phyloP scores from a whole-genome alignment of 2,329 filamentous ascomycete genomes.

The Chrysoporthe austroafricana region DNA sequence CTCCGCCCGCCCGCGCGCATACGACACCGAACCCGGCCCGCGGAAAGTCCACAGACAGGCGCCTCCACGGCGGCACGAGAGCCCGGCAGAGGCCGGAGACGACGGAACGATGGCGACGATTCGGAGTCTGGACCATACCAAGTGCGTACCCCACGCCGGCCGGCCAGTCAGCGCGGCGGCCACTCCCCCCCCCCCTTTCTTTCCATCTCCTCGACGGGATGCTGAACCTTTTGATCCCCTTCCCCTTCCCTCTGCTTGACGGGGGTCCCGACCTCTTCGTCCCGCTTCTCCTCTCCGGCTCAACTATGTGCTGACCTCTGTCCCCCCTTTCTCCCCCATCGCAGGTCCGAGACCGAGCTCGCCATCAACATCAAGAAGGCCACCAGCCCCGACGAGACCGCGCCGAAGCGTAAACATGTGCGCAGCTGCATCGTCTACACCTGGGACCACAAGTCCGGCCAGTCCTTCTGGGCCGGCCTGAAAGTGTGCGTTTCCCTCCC shows the following conservation, averaged over 20 bases:
- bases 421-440: conserved; percentile 98
- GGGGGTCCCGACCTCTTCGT: too few relatives aligned
- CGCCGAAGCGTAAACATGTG: conserved; percentile 87
- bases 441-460: conserved; percentile 96
- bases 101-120: conserved; percentile 37
- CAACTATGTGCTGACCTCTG: conserved; percentile 28
- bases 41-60: too few relatives aligned
- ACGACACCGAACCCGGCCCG: too few relatives aligned
- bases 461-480: conserved; percentile 96
- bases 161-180: neutral
- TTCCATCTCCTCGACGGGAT: too few relatives aligned
- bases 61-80: too few relatives aligned
- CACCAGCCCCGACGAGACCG: conserved; percentile 69
- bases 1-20: too few relatives aligned
- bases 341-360: conserved; percentile 69
- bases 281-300: neutral
- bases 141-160: conserved; percentile 31
- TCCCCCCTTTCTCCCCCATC: conserved; percentile 16
- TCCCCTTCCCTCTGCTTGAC: too few relatives aligned
- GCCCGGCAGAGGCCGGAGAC: too few relatives aligned
- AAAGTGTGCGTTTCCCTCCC: conserved; percentile 70
- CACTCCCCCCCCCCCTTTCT: neutral
- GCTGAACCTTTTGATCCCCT: too few relatives aligned
- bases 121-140: conserved; percentile 39
- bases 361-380: conserved; percentile 73